Evolutionary conservation across 202 grass and related monocot species (phyloP), one percentile per base, ranked within the genome.

Genomic region (Tripidium arundinaceum): DNA sequence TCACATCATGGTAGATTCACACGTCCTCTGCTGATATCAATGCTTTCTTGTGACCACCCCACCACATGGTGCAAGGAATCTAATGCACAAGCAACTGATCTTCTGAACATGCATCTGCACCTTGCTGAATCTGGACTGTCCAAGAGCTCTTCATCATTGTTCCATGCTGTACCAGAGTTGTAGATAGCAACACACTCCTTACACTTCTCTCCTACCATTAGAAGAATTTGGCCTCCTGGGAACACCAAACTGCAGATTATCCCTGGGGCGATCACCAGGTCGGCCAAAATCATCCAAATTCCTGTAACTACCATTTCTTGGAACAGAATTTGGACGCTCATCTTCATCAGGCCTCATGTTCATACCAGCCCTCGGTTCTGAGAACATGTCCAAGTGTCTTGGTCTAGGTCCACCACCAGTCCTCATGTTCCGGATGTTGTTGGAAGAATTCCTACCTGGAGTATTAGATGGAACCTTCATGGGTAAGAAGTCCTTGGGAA

Each of bases 401-500:
- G 68, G 84, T 65, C 92, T 89, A 62, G 72, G 77, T 68, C 89
- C 89, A 87, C 84, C 83, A 73, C 82, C 84, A 82, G 76, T 70
- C 77, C 88, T 90, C 74, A 82, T 84, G 76, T 88, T 92, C 77
- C 92, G 91, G 50, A 62, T 83, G 83, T 89, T 95, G 68, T 81
- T 94, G 2, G 87, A 90, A 64, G 82, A 36, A 65, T 71, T 88
- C 78, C 89, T 92, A 28, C 86, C 87, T 63, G 79, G 85, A 67
- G 90, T 90, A 69, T 76, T 76, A 50, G 87, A 83, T 79, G 83
- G 86, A 33, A 77, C 68, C 62, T 90, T 99, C 47, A 75, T 70
- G 8, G 84, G 50, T 21, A 93, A 72, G 62, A 99, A 93, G 22
- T 93, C 96, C 74, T 93, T 96, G 14, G 96, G 96, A 46, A 99